Conservation (phyloP, 1,139 yeast genomes). For the Lodderomyces orthopsilosis region DNA sequence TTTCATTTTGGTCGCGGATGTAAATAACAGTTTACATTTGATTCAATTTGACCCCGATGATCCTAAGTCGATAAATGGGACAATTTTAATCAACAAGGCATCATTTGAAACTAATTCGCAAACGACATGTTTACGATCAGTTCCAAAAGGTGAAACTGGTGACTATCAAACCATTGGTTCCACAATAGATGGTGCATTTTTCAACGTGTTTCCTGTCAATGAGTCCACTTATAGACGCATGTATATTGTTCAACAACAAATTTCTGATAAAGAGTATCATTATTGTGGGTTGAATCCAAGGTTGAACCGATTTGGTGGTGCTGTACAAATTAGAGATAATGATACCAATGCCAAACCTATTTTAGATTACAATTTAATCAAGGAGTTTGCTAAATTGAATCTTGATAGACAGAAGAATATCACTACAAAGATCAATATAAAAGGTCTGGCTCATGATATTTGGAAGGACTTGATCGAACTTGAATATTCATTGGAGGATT, state of each 20-base stretch:
- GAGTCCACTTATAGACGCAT: slow-evolving; percentile 78
- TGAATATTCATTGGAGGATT: slow-evolving; percentile 33
- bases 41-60: slow-evolving; percentile 92
- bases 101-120: slow-evolving; percentile 67
- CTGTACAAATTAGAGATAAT: slow-evolving; percentile 2
- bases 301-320: slow-evolving; percentile 59
- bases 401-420: slow-evolving; percentile 55
- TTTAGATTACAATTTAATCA: slow-evolving; percentile 58
- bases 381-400: slow-evolving; percentile 51
- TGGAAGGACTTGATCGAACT: slow-evolving; percentile 68
- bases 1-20: slow-evolving; percentile 67
- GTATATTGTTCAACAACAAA: slow-evolving; percentile 83
- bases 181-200: slow-evolving; percentile 76
- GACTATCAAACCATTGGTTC: slow-evolving; percentile 64
- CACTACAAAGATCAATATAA: slow-evolving; percentile 56
- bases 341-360: slow-evolving; percentile 51
- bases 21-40: slow-evolving; percentile 65
- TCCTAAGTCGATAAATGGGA: slow-evolving; percentile 78
- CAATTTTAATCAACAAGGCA: slow-evolving; percentile 64
- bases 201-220: slow-evolving; percentile 68
- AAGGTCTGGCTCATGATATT: slow-evolving; percentile 51
- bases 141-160: slow-evolving; percentile 46
- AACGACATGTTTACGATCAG: slow-evolving; percentile 55
- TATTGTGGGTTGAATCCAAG: slow-evolving; percentile 80
- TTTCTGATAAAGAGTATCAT: slow-evolving; percentile 73